Evolutionary conservation across 371 early-diverging fungal species (phyloP).

Genomic region (Lichtheimia ornata): DNA sequence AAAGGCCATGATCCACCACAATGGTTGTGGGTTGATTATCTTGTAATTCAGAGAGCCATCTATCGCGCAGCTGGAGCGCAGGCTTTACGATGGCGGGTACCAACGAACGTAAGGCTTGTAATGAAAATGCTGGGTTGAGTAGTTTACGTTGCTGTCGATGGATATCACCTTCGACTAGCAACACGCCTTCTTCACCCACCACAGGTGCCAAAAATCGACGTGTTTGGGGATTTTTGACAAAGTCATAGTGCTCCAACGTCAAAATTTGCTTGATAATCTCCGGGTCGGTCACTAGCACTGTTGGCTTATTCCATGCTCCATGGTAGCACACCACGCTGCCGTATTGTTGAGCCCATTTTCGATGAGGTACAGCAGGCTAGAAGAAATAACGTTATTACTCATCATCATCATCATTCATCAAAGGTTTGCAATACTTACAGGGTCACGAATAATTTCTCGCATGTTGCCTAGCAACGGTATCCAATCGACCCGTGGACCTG

Average conservation of each 20-base stretch:
- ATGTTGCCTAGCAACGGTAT: conserved; percentile 58
- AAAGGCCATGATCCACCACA: conserved; percentile 37
- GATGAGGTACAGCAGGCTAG: conserved; percentile 46
- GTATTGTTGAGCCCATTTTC: conserved; percentile 54
- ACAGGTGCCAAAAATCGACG: conserved; percentile 32
- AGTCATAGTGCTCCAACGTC: conserved; percentile 53
- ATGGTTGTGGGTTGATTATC: conserved; percentile 11
- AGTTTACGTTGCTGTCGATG: conserved; percentile 70
- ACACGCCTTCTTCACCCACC: conserved; percentile 38
- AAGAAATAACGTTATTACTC: neutral
- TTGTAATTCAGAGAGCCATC: conserved; percentile 6
- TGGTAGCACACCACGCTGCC: conserved; percentile 54
- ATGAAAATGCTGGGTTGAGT: conserved; percentile 67
- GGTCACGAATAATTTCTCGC: conserved; percentile 44
- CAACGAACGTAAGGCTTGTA: conserved; percentile 48
- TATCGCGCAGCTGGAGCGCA: conserved; percentile 16
- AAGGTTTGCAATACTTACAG: conserved; percentile 15
- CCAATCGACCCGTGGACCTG: conserved; percentile 58
- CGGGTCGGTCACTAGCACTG: conserved; percentile 55
- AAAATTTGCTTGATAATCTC: conserved; percentile 54
- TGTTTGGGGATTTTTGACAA: conserved; percentile 39
- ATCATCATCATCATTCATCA: neutral
- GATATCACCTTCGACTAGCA: conserved; percentile 22
- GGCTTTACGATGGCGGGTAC: conserved; percentile 47
- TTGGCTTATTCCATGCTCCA: conserved; percentile 43